phyloP scores from a whole-genome alignment of 306 rosid species.

The Acmispon strigosus region DNA sequence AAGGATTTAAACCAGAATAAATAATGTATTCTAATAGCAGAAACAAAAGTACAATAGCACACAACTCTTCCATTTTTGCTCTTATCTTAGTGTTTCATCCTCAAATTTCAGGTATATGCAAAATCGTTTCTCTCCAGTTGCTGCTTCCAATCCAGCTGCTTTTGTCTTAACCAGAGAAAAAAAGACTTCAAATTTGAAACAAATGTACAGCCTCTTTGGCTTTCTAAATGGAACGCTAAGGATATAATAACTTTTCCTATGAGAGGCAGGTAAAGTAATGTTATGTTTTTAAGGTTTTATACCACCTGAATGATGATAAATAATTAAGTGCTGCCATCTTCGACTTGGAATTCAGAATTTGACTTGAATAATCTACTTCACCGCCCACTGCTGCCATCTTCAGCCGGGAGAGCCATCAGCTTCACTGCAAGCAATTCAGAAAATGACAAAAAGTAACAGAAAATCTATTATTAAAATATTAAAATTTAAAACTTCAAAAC shows the following conservation, averaged over 20 bases:
- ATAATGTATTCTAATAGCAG: background rate
- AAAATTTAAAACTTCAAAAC: too few species aligned
- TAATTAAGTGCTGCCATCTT: background rate
- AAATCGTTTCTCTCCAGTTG: slow-evolving; percentile 36
- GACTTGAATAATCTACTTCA: too few species aligned
- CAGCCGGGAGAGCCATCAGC: too few species aligned
- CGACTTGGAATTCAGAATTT: too few species aligned
- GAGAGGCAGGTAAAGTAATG: slow-evolving; percentile 31
- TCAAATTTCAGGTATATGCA: slow-evolving; percentile 39
- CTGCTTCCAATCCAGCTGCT: slow-evolving; percentile 21
- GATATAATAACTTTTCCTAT: background rate
- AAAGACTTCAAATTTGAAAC: slow-evolving; percentile 37
- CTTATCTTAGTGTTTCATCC: background rate
- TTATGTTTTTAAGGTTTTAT: background rate
- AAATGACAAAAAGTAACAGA: too few species aligned
- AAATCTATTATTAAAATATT: too few species aligned
- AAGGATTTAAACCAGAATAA: background rate
- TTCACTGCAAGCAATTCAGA: too few species aligned
- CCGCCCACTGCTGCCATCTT: too few species aligned
- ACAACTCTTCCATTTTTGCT: background rate
- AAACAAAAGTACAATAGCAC: background rate
- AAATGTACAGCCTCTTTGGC: slow-evolving; percentile 32
- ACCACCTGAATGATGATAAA: background rate
- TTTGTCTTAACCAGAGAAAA: slow-evolving; percentile 28
- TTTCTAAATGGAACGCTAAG: slow-evolving; percentile 26